A percentile compares a stretch with the other conserved stretches of the same genome.
These are phyloP conservation scores for Heterobasidion occidentale DNA, from an alignment of 1,284 basidiomycete species.

Conservation along the genomic window DNA sequence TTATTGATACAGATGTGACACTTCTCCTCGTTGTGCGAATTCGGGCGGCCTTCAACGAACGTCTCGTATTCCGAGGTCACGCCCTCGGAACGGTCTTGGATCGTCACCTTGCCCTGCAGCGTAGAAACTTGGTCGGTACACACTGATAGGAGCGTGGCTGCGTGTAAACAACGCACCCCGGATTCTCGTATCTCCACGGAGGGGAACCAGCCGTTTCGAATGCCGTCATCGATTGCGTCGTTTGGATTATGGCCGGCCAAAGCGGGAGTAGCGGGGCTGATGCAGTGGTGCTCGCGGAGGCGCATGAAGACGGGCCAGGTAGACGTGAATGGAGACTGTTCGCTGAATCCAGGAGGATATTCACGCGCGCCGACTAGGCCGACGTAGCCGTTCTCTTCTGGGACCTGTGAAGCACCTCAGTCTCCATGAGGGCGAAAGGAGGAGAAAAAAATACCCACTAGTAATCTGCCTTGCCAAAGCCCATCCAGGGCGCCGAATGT, in stretches of 20 bases:
- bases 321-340: constrained; percentile 26
- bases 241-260: constrained; percentile 14
- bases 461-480: constrained; percentile 52
- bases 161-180: constrained; percentile 15
- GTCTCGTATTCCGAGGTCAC: constrained; percentile 25
- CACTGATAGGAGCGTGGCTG: not conserved
- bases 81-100: constrained; percentile 12
- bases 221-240: constrained; percentile 32
- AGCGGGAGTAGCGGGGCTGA: constrained; percentile 29
- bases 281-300: constrained; percentile 46
- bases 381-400: constrained; percentile 25
- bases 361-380: constrained; percentile 22
- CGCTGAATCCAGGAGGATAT: constrained; percentile 26
- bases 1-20: constrained; percentile 23
- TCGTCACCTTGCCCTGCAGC: constrained; percentile 9
- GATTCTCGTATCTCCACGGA: constrained; percentile 8
- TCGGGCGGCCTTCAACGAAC: constrained; percentile 24
- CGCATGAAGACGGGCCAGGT: constrained; percentile 46
- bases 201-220: constrained; percentile 51
- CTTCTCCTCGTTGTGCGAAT: constrained; percentile 33
- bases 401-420: constrained; percentile 18
- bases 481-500: constrained; percentile 42
- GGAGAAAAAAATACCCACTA: constrained; percentile 29
- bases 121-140: not conserved
- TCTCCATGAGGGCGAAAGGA: not conserved